A percentile compares a stretch with the other conserved stretches of the same genome.
phyloP scores from a whole-genome alignment of 2,329 filamentous ascomycete genomes.

The Bipolaris sorokiniana region DNA sequence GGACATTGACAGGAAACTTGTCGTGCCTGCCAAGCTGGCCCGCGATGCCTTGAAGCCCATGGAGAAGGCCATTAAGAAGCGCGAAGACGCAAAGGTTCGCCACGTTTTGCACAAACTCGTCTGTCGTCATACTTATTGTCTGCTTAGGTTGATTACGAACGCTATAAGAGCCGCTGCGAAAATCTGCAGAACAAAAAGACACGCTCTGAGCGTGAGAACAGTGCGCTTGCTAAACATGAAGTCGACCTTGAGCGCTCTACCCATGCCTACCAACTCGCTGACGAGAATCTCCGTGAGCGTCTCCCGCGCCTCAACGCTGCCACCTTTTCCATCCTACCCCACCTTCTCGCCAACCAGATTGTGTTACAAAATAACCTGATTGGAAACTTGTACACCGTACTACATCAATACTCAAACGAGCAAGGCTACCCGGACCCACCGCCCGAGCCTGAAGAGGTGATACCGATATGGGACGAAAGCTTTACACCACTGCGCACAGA shows the following conservation, averaged over 20 bases:
- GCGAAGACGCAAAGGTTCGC: slow-evolving; percentile 74
- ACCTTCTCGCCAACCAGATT: slow-evolving; percentile 72
- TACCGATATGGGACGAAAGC: slow-evolving; percentile 67
- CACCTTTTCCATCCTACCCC: slow-evolving; percentile 75
- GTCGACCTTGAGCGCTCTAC: slow-evolving; percentile 69
- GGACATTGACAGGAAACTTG: slow-evolving; percentile 72
- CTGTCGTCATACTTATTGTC: slow-evolving; percentile 16
- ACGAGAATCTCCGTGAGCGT: slow-evolving; percentile 73
- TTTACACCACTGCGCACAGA: slow-evolving; percentile 70
- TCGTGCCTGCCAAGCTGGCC: slow-evolving; percentile 72
- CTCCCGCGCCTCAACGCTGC: slow-evolving; percentile 75
- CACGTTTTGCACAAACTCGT: too few relatives aligned
- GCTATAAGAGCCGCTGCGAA: slow-evolving; percentile 73
- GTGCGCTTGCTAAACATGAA: slow-evolving; percentile 72
- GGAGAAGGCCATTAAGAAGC: slow-evolving; percentile 83
- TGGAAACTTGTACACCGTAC: slow-evolving; percentile 76
- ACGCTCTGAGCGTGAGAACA: slow-evolving; percentile 75
- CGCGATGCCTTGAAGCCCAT: slow-evolving; percentile 72
- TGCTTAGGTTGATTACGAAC: slow-evolving; percentile 74
- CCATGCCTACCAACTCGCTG: slow-evolving; percentile 76
- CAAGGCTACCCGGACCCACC: slow-evolving; percentile 73
- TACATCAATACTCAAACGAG: slow-evolving; percentile 75
- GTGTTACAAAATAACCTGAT: slow-evolving; percentile 79
- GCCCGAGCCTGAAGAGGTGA: slow-evolving; percentile 73
- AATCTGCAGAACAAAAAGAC: slow-evolving; percentile 72